Base-by-base conservation (phyloP, 495 filamentous ascomycete genomes). In the Talaromyces proteolyticus region DNA sequence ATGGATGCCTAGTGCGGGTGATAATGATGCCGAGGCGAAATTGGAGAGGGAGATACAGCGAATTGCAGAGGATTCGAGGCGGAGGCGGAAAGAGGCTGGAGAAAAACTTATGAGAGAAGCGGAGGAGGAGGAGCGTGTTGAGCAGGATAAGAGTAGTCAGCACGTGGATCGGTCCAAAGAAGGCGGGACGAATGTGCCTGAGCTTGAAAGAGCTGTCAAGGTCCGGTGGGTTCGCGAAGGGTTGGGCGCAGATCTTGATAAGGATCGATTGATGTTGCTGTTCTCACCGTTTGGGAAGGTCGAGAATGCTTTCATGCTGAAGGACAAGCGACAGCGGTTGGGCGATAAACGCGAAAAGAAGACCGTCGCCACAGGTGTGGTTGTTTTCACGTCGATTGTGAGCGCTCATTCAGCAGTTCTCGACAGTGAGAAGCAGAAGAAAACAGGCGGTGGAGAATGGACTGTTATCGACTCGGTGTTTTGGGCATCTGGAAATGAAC, bases 61-160 rank as follows among this genome's bases (percentile, higher is more conserved):
- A 37, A 71, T 87, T 54, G 80, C 79, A 4, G 82, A 87, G 60
- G 82, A 87, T 61, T 81, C 80, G 41, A 71, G 70, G 52, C 73
- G 78, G 12, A 57, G 71, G 53, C 53, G 74, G 57, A 64, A 65
- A 25, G 76, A 79, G 57, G 74, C 73, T 7, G 62, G 74, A 62
- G 73, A 77, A 58, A 62, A 60, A 44, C 57, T 73, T 44, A 72
- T 74, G 66, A 63, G 58, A 29, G 72, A 77, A 49, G 62, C 74
- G 49, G 74, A 75, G 42, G 77, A 79, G 41, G 67, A 72, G 43
- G 64, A 76, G 56, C 74, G 62, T 57, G 56, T 57, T 12, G 57
- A 53, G 6, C 56, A 63, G 18, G 65, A 72, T 53, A 53, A 55
- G 51, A 63, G 59, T 41, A 64, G 52, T 23, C 61, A 69, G 56